Base-by-base conservation (phyloP, 2,329 filamentous ascomycete genomes). In the Decorospora gaudefroyi region DNA sequence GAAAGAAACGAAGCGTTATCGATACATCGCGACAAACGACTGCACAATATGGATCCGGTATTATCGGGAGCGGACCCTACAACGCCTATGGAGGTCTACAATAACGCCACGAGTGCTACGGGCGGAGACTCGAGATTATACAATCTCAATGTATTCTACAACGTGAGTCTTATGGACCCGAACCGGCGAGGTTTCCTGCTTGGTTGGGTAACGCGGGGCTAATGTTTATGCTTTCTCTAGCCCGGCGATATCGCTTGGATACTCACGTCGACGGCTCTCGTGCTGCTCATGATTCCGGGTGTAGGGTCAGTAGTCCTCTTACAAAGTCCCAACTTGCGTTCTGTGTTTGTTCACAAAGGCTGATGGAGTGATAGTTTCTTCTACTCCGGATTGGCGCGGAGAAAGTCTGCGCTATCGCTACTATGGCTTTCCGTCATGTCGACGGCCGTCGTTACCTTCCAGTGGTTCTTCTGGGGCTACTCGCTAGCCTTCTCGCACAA, bases 381-480 rank as follows among this genome's bases (percentile, higher is more conserved):
- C 80, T 96, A 96, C 77, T 92, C 88, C 29, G 90, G 90, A 53
- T 85, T 95, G 11, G 89, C 90, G 11, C 85, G 90, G 43, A 84
- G 90, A 70, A 96, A 95, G 76, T 95, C 89, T 0, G 90, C 90
- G 3, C 78, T 96, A 41, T 88, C 89, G 12, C 79, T 96, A 50
- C 86, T 95, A 70, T 91, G 88, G 80, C 79, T 95, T 3, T 88
- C 88, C 10, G 81, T 95, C 75, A 86, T 95, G 75, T 85, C 88
- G 11, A 82, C 86, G 3, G 87, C 83, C 8, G 83, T 95, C 54
- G 83, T 90, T 49, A 85, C 84, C 35, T 95, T 95, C 73, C 89
- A 95, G 67, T 96, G 90, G 90, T 95, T 95, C 77, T 92, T 95
- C 77, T 95, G 90, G 90, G 90, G 90, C 33, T 95, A 89, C 69